Percentiles rank a stretch among this genome's conserved stretches.
These are phyloP conservation scores for Phoma sp. DNA, from an alignment of 2,329 filamentous ascomycete species.

Conservation along the genomic window DNA sequence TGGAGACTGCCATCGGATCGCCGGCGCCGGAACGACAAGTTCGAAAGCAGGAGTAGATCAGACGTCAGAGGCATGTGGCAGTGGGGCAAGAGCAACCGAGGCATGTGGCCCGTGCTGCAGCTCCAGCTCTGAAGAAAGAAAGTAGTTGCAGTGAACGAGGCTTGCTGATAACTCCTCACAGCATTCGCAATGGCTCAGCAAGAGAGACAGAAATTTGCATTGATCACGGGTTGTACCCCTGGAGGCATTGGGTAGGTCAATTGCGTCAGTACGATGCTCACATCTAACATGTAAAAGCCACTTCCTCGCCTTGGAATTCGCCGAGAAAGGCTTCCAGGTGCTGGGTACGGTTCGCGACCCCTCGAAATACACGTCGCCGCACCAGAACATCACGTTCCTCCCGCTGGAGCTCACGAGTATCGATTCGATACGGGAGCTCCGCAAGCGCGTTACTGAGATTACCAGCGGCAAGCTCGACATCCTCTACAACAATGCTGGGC, in stretches of 20 bases:
- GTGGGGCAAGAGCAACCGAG: constrained; percentile 13
- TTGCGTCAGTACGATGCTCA: neutral
- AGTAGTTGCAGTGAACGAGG: neutral
- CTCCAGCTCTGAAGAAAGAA: neutral
- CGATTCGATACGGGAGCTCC: constrained; percentile 57
- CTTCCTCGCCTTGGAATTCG: constrained; percentile 64
- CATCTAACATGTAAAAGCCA: constrained; percentile 39
- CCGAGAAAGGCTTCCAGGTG: constrained; percentile 59
- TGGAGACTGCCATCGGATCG: constrained; percentile 5
- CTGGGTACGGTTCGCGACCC: constrained; percentile 64
- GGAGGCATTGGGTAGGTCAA: constrained; percentile 59
- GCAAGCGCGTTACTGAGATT: constrained; percentile 53
- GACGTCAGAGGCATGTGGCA: constrained; percentile 12
- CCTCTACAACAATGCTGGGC: constrained; percentile 65
- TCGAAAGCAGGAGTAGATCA: constrained; percentile 1
- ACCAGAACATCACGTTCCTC: constrained; percentile 61
- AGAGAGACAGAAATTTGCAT: constrained; percentile 35
- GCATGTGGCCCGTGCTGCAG: constrained; percentile 6
- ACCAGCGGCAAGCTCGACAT: constrained; percentile 60
- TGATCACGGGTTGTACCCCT: constrained; percentile 55
- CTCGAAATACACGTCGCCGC: constrained; percentile 55
- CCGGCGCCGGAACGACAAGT: constrained; percentile 2
- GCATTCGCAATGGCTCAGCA: constrained; percentile 20
- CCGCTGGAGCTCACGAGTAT: constrained; percentile 60
- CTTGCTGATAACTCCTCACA: neutral